These are phyloP conservation scores for Candida ponderosae DNA, from an alignment of 805 yeast species.

Conservation along the genomic window DNA sequence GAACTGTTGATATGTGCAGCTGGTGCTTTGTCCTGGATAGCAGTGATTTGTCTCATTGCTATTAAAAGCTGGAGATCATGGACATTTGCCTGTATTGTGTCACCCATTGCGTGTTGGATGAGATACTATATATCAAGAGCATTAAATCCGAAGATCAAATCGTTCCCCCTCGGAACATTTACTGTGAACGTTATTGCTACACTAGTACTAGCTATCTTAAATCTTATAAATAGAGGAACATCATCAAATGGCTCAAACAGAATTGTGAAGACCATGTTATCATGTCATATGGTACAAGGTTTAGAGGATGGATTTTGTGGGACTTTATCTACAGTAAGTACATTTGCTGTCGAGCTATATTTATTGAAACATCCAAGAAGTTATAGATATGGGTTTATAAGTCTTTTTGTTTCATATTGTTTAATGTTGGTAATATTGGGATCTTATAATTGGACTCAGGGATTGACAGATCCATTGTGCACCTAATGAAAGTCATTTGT, in stretches of 20 bases:
- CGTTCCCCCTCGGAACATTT: conserved; percentile 53
- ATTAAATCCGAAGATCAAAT: conserved; percentile 32
- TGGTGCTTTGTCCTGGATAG: conserved; percentile 14
- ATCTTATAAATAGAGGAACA: conserved; percentile 38
- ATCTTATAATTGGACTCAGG: conserved; percentile 61
- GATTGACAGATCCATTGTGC: conserved; percentile 24
- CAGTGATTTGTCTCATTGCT: conserved; percentile 15
- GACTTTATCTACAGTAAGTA: conserved; percentile 64
- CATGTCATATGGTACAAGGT: conserved; percentile 48
- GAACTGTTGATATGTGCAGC: conserved; percentile 9
- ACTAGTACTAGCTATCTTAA: conserved; percentile 33
- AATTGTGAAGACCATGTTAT: conserved; percentile 24
- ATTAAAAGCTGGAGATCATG: conserved; percentile 50
- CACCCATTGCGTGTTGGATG: conserved; percentile 60
- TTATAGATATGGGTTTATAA: conserved; percentile 41
- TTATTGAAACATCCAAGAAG: conserved; percentile 27
- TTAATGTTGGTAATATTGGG: conserved; percentile 58
- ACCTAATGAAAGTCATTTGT: conserved; percentile 1
- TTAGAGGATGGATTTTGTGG: conserved; percentile 66
- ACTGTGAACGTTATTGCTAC: conserved; percentile 41
- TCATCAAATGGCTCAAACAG: conserved; percentile 9
- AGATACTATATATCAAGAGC: conserved; percentile 47
- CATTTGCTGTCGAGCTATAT: conserved; percentile 64
- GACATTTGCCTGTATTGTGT: conserved; percentile 60
- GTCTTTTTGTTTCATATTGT: conserved; percentile 40